phyloP scores from a whole-genome alignment of 2,329 filamentous ascomycete species.

The Calonectria honghensis region DNA sequence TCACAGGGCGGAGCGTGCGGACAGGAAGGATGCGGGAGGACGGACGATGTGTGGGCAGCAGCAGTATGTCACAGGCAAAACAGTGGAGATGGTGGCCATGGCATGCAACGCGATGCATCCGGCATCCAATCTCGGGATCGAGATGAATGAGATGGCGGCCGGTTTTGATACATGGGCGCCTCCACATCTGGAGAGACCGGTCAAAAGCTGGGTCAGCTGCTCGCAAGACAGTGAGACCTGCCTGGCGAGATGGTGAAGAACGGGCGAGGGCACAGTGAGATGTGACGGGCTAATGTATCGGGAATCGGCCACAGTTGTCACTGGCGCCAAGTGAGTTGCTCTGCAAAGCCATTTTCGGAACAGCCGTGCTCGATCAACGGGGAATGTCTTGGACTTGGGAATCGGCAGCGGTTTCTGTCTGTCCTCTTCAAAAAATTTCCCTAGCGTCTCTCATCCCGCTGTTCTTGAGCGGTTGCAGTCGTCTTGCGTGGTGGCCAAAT shows the following conservation, averaged over 20 bases:
- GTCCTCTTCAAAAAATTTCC: background rate
- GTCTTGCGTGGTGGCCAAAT: background rate
- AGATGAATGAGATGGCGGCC: background rate
- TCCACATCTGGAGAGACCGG: slow-evolving; percentile 13
- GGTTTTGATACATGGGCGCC: slow-evolving; percentile 14
- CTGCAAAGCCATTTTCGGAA: background rate
- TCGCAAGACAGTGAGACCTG: slow-evolving; percentile 19
- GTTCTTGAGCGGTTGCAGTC: background rate
- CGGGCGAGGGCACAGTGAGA: background rate
- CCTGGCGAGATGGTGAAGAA: slow-evolving; percentile 12
- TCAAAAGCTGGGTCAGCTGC: slow-evolving; percentile 12
- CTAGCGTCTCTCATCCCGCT: background rate
- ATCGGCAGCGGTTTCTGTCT: background rate
- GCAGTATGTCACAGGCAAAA: slow-evolving; percentile 18
- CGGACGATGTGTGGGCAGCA: background rate
- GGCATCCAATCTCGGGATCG: slow-evolving; percentile 29
- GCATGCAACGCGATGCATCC: slow-evolving; percentile 12
- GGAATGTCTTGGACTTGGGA: background rate
- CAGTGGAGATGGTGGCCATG: slow-evolving; percentile 17
- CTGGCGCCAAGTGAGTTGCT: background rate
- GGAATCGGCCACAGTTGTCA: background rate
- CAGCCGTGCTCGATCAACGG: background rate
- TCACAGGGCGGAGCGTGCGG: slow-evolving; percentile 18
- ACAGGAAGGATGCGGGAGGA: slow-evolving; percentile 4
- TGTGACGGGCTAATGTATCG: slow-evolving; percentile 13